These are phyloP conservation scores for Aspergillus hancockii DNA, from an alignment of 495 filamentous ascomycete genomes.

Conservation along the genomic window DNA sequence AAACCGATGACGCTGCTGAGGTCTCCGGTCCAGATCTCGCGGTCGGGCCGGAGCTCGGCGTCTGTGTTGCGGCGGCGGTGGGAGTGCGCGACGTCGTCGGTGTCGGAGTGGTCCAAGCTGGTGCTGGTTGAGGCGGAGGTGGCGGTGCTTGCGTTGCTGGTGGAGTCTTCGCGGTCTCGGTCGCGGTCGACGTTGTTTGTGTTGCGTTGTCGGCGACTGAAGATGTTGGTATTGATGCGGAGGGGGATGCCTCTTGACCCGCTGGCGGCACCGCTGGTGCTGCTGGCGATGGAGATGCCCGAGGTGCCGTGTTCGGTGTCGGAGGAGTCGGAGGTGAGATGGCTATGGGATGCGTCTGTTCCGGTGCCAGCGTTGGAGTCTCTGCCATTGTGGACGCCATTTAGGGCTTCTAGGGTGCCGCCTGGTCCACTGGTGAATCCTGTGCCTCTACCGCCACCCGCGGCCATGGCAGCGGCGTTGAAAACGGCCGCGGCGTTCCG, in stretches of 20 bases:
- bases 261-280: slow-evolving; percentile 28
- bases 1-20: slow-evolving; percentile 92
- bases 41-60: slow-evolving; percentile 28
- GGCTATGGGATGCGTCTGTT: slow-evolving; percentile 31
- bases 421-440: slow-evolving; percentile 45
- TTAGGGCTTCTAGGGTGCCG: slow-evolving; percentile 47
- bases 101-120: slow-evolving; percentile 46
- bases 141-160: slow-evolving; percentile 44
- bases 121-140: slow-evolving; percentile 41
- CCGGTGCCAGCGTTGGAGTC: slow-evolving; percentile 25
- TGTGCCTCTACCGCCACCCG: slow-evolving; percentile 81
- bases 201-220: slow-evolving; percentile 26
- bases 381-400: slow-evolving; percentile 32
- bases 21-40: slow-evolving; percentile 79
- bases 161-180: slow-evolving; percentile 34
- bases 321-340: slow-evolving; percentile 45
- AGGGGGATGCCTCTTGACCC: slow-evolving; percentile 42
- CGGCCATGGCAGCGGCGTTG: slow-evolving; percentile 98
- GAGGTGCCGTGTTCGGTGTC: slow-evolving; percentile 47
- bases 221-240: slow-evolving; percentile 47
- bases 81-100: slow-evolving; percentile 38
- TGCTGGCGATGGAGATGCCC: slow-evolving; percentile 35
- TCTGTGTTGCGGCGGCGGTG: slow-evolving; percentile 40
- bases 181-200: slow-evolving; percentile 20
- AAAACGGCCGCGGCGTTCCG: slow-evolving; percentile 96